Evolutionary conservation across 23 red algal genomes (phyloP), one percentile per base, ranked within the genome.

Genomic region (Gracilariopsis chorda): DNA sequence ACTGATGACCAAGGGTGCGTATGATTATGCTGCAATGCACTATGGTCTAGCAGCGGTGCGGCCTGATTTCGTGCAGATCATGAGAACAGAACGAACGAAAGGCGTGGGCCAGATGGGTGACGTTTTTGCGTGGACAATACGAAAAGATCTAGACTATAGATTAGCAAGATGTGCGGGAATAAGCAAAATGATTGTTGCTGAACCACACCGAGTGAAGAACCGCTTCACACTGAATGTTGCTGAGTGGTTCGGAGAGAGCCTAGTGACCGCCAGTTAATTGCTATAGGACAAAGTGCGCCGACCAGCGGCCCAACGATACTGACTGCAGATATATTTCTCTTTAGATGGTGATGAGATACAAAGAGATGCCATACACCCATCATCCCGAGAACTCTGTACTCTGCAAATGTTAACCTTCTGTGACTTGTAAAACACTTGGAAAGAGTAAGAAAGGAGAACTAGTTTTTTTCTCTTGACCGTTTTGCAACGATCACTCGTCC

Each of bases 61-160:
- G 4, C 85, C 85, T 44, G 85, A 89, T 41, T 67, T 89, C 63
- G 85, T 89, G 41, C 85, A 51, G 29, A 28, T 37, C 4, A 40
- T 89, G 51, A 67, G 85, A 0, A 33, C 61, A 1, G 44, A 64
- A 45, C 28, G 43, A 6, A 73, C 65, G n/a, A 64, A 64, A 11
- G 85, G 53, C 1, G 36, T 57, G 23, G 69, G 61, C 19, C 76
- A 43, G 43, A 51, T 24, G 33, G 33, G 85, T 46, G 85, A 89
- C 59, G 69, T 76, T 36, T 89, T 45, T 63, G 72, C 72, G 11
- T 89, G 85, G 85, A 89, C 85, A 49, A 89, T 89, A 46, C 85
- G 85, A 58, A 55, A 69, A n/a, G 85, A 89, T 61, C 14, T 89
- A n/a, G 85, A 89, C 16, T 89, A 72, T 67, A 43, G 72, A 60